phyloP scores from a whole-genome alignment of 192 early-diverging fungal species.

The Podila verticillata region DNA sequence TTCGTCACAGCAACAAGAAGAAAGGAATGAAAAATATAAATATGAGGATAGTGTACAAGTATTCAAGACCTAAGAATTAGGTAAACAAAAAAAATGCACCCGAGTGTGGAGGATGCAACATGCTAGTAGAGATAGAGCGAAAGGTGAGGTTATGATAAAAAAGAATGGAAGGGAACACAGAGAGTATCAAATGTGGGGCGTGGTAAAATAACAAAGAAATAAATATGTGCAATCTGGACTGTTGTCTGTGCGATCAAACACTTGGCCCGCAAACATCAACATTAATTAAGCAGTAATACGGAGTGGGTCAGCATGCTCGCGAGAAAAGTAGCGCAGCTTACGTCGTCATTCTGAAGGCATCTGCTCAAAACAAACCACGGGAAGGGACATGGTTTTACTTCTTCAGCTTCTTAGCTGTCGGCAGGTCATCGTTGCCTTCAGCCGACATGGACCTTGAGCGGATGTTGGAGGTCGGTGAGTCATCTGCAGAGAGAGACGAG shows the following conservation, averaged over 20 bases:
- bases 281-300: too few relatives aligned
- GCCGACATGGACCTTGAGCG: neutral
- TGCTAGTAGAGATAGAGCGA: neutral
- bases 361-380: too few relatives aligned
- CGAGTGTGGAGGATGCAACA: neutral
- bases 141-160: conserved; percentile 1
- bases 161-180: neutral
- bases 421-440: conserved; percentile 7
- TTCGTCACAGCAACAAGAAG: neutral
- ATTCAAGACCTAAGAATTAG: neutral
- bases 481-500: conserved; percentile 5
- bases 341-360: neutral
- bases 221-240: too few relatives aligned
- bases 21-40: neutral
- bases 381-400: conserved; percentile 13
- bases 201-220: too few relatives aligned
- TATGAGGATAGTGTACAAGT: neutral
- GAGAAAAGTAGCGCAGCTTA: neutral
- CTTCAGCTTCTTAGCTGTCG: conserved; percentile 31
- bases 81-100: neutral
- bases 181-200: too few relatives aligned
- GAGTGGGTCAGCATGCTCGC: neutral
- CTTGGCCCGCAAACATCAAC: too few relatives aligned
- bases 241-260: too few relatives aligned
- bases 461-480: neutral